Percentiles rank a stretch among this genome's conserved stretches.
Evolutionary conservation across 192 early-diverging fungal genomes (phyloP).

Genomic region (Entomortierella parvispora): DNA sequence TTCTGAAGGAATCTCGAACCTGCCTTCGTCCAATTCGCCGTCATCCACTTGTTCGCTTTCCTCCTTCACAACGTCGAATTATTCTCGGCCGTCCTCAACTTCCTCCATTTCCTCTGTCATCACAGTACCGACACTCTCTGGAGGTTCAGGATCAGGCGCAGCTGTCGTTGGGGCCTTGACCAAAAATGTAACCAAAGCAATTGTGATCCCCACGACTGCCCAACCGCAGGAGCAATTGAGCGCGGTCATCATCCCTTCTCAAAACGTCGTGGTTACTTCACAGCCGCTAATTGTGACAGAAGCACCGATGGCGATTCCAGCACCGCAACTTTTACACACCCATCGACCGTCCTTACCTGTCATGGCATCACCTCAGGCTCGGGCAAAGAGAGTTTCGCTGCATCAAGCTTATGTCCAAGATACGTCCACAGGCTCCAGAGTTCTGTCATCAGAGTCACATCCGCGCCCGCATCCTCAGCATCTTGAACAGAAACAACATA

Average conservation of each 20-base stretch:
- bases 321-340: not conserved
- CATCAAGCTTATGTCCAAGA: not conserved
- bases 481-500: too few relatives aligned
- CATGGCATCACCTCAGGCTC: too few relatives aligned
- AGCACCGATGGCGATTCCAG: not conserved
- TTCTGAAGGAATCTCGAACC: not conserved
- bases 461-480: too few relatives aligned
- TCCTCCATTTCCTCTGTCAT: not conserved
- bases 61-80: conserved; percentile 9
- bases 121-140: too few relatives aligned
- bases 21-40: not conserved
- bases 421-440: too few relatives aligned
- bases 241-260: too few relatives aligned
- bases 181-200: not conserved
- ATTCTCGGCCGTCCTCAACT: conserved; percentile 18
- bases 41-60: conserved; percentile 13
- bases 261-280: not conserved
- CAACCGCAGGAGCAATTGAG: too few relatives aligned
- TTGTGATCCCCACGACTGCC: too few relatives aligned
- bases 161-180: not conserved
- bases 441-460: too few relatives aligned
- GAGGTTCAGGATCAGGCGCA: too few relatives aligned
- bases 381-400: too few relatives aligned
- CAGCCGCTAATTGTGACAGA: not conserved
- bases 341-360: not conserved